Percentiles rank a stretch among this genome's conserved stretches.
These are phyloP conservation scores for Xenosphaeropsis pyriputrescens DNA, from an alignment of 2,329 filamentous ascomycete species.

Conservation along the genomic window DNA sequence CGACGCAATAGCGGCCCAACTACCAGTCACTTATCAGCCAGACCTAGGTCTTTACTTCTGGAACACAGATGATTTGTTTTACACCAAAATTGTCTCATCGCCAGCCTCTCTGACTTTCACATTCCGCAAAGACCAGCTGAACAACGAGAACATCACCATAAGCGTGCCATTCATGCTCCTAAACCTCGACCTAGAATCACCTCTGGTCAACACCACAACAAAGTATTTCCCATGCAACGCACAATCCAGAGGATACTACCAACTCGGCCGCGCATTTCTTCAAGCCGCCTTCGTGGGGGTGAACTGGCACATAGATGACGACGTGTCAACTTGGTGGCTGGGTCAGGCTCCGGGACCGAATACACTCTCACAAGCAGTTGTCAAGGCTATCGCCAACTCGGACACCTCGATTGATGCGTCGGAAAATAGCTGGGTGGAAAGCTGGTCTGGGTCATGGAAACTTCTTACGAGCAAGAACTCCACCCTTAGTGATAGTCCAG, in stretches of 20 bases:
- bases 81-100: slow-evolving; percentile 17
- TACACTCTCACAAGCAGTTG: slow-evolving; percentile 1
- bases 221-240: slow-evolving; percentile 5
- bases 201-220: slow-evolving; percentile 4
- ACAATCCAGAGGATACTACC: slow-evolving; percentile 2
- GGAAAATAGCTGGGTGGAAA: slow-evolving; percentile 5
- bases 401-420: slow-evolving; percentile 6
- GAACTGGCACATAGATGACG: slow-evolving; percentile 11
- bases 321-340: slow-evolving; percentile 9
- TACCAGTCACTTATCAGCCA: slow-evolving; percentile 16
- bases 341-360: slow-evolving; percentile 16
- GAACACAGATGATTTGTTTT: slow-evolving; percentile 14
- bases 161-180: slow-evolving; percentile 9
- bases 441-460: slow-evolving; percentile 6
- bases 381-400: slow-evolving; percentile 1
- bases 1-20: slow-evolving; percentile 16
- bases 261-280: slow-evolving; percentile 21
- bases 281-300: slow-evolving; percentile 21
- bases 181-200: slow-evolving; percentile 6
- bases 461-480: background rate
- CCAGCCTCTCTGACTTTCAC: slow-evolving; percentile 21
- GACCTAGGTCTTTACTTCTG: slow-evolving; percentile 19
- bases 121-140: slow-evolving; percentile 11
- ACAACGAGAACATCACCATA: slow-evolving; percentile 17
- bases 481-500: background rate